phyloP scores from a whole-genome alignment of 305 asterid species.

The Ilex paraguariensis region DNA sequence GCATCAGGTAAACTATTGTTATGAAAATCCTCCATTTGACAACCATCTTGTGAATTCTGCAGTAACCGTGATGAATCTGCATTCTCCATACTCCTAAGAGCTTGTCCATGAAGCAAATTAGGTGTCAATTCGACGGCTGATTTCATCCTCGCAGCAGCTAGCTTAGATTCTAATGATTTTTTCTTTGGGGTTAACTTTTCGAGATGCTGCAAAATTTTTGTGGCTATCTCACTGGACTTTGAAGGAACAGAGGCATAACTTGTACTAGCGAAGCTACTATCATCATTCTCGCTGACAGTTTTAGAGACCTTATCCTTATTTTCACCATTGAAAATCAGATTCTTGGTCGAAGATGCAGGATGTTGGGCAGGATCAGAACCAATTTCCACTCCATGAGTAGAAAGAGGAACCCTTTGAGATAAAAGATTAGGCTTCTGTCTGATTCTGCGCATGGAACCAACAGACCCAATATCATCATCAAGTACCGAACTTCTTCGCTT shows the following conservation, averaged over 20 bases:
- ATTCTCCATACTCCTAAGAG: constrained; percentile 57
- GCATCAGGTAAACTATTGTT: constrained; percentile 22
- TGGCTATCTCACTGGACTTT: constrained; percentile 69
- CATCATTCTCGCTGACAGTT: constrained; percentile 33
- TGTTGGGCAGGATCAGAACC: constrained; percentile 29
- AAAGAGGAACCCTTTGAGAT: constrained; percentile 30
- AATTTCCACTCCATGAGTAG: constrained; percentile 31
- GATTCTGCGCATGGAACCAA: constrained; percentile 76
- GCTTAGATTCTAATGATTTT: constrained; percentile 54
- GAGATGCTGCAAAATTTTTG: constrained; percentile 77
- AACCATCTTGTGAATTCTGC: constrained; percentile 32
- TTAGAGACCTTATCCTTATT: constrained; percentile 25
- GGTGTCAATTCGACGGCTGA: constrained; percentile 44
- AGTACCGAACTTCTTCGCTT: constrained; percentile 75
- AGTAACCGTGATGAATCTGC: constrained; percentile 49
- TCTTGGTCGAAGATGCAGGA: constrained; percentile 24
- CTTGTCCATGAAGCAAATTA: constrained; percentile 54
- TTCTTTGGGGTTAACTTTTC: constrained; percentile 60
- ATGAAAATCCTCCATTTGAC: constrained; percentile 35
- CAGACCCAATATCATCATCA: constrained; percentile 71
- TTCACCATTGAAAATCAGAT: constrained; percentile 33
- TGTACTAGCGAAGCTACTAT: constrained; percentile 38
- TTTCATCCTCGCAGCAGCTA: constrained; percentile 37
- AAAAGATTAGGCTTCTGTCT: constrained; percentile 65
- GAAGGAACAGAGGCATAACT: constrained; percentile 54